phyloP scores from a whole-genome alignment of 305 asterid genomes.

The Petunia hybrid region DNA sequence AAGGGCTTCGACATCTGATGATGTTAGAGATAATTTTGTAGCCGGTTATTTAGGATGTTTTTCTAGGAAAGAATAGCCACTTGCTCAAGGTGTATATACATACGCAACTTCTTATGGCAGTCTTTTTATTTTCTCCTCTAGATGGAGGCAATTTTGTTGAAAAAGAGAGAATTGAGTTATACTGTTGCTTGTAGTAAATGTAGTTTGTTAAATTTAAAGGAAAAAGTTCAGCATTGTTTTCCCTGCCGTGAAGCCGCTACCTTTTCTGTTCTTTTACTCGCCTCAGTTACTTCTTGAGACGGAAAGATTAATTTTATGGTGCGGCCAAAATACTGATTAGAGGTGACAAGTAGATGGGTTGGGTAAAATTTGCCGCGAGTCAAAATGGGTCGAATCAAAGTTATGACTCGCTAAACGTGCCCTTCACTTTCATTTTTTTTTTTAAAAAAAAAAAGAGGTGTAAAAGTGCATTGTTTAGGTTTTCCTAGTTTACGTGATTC shows the following conservation, averaged over 20 bases:
- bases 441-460: no score
- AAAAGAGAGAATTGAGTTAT: neutral
- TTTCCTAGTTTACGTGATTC: no score
- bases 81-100: slow-evolving; percentile 8
- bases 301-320: neutral
- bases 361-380: no score
- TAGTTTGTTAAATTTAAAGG: neutral
- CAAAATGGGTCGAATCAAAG: no score
- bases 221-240: neutral
- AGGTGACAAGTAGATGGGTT: no score
- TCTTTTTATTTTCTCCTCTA: neutral
- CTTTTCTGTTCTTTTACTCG: neutral
- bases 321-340: neutral
- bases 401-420: no score
- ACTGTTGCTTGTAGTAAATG: neutral
- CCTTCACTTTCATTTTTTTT: no score
- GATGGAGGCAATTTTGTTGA: slow-evolving; percentile 15
- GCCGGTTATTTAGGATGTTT: neutral
- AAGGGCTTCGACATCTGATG: neutral
- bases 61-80: slow-evolving; percentile 9
- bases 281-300: neutral
- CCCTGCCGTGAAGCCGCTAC: neutral
- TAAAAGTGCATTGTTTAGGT: no score
- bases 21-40: neutral
- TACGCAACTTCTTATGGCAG: neutral